Conservation (phyloP, 768 basidiomycete species). For the Lactarius deliciosus region DNA sequence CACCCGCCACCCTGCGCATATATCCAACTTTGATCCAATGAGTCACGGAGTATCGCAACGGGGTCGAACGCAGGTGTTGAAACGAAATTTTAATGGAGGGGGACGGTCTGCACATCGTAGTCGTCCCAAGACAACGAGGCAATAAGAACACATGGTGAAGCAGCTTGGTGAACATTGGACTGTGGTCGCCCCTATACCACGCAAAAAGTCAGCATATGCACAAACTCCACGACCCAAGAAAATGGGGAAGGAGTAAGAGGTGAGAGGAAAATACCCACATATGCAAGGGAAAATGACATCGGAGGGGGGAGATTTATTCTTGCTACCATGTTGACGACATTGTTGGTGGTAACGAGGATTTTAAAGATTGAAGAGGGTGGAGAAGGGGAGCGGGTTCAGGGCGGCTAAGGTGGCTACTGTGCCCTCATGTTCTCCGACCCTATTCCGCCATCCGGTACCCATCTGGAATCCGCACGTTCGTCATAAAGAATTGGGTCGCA, state of each 20-base stretch:
- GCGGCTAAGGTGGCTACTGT: conserved; percentile 14
- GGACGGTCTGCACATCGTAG: not conserved
- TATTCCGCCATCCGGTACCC: conserved; percentile 21
- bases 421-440: conserved; percentile 23
- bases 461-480: conserved; percentile 12
- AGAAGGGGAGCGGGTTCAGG: conserved; percentile 13
- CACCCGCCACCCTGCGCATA: conserved; percentile 8
- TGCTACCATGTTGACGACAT: not conserved
- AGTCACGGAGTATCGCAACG: not conserved
- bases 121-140: conserved; percentile 20
- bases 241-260: too few relatives aligned
- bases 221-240: not conserved
- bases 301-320: not conserved
- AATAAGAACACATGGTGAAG: conserved; percentile 16
- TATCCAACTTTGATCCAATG: not conserved
- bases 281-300: not conserved
- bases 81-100: not conserved
- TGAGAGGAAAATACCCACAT: not conserved
- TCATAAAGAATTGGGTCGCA: conserved; percentile 2
- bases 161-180: not conserved
- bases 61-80: not conserved
- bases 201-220: conserved; percentile 6
- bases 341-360: not conserved
- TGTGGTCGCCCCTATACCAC: not conserved
- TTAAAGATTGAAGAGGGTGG: not conserved